phyloP scores from a whole-genome alignment of 208 protist genomes.

The Vickermania ingenoplastis region DNA sequence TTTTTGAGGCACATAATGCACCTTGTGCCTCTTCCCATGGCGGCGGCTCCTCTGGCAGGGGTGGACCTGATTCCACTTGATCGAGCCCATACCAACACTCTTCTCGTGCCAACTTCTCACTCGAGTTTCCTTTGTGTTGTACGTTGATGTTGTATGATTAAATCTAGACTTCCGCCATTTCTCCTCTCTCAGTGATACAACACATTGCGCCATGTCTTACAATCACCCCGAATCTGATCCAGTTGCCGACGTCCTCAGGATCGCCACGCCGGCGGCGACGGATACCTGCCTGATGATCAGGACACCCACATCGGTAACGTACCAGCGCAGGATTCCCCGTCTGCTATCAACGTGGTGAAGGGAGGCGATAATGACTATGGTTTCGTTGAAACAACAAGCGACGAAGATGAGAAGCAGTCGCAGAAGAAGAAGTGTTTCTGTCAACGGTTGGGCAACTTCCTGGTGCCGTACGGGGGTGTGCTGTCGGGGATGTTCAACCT shows the following conservation, averaged over 20 bases:
- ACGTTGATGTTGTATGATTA: too few species aligned
- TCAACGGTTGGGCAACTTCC: background rate
- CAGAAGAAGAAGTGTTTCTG: background rate
- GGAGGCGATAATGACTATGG: background rate
- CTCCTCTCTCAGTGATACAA: too few species aligned
- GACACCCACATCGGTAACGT: background rate
- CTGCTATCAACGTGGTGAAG: background rate
- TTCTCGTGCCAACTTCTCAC: too few species aligned
- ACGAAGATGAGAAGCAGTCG: too few species aligned
- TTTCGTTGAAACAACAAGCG: conserved; percentile 1
- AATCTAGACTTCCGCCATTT: too few species aligned
- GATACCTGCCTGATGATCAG: too few species aligned
- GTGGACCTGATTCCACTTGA: background rate
- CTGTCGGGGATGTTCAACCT: conserved; percentile 6
- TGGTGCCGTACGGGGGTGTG: conserved; percentile 5
- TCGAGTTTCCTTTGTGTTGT: too few species aligned
- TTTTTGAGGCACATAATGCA: background rate
- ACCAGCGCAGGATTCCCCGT: background rate
- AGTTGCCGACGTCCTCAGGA: too few species aligned
- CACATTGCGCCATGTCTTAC: background rate
- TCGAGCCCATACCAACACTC: background rate
- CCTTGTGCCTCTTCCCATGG: background rate
- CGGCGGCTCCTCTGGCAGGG: background rate
- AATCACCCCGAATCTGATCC: background rate
- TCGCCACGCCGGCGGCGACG: too few species aligned